phyloP scores from a whole-genome alignment of 192 early-diverging fungal species.

The Pilobolus umbonatus region DNA sequence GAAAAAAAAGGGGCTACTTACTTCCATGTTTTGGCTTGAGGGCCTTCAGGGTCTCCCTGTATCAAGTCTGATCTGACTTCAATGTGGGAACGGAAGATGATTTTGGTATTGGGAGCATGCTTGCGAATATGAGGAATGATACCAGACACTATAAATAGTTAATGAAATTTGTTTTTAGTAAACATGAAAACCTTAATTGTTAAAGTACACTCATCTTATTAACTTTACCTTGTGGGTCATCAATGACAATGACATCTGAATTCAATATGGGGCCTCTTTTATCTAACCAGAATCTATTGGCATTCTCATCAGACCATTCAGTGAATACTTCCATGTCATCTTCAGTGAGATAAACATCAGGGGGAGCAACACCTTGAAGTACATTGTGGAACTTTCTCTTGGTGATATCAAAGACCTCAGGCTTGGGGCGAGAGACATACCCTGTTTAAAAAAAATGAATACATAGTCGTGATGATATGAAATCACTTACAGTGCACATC shows the following conservation, averaged over 20 bases:
- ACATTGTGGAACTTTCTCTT: constrained; percentile 89
- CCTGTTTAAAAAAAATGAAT: constrained; percentile 24
- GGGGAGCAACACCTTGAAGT: constrained; percentile 71
- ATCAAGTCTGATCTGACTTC: constrained; percentile 77
- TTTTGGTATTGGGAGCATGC: constrained; percentile 59
- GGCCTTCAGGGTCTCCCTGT: constrained; percentile 44
- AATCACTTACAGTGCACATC: constrained; percentile 54
- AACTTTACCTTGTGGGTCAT: constrained; percentile 67
- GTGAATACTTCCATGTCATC: constrained; percentile 62
- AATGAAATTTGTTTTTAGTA: no score
- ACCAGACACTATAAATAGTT: constrained; percentile 49
- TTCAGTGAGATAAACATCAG: constrained; percentile 42
- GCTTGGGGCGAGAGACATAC: constrained; percentile 80
- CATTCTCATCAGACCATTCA: constrained; percentile 65
- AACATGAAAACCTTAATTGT: not conserved
- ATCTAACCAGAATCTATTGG: constrained; percentile 68
- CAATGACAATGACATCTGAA: constrained; percentile 83
- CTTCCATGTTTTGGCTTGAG: constrained; percentile 71
- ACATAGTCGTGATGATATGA: not conserved
- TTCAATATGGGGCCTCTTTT: constrained; percentile 58
- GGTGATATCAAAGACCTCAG: constrained; percentile 82
- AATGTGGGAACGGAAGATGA: constrained; percentile 83
- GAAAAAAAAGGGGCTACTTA: constrained; percentile 5
- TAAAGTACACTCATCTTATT: not conserved
- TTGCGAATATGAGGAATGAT: constrained; percentile 76